phyloP scores from a whole-genome alignment of 2,329 filamentous ascomycete genomes.

The Sarocladium strictum region DNA sequence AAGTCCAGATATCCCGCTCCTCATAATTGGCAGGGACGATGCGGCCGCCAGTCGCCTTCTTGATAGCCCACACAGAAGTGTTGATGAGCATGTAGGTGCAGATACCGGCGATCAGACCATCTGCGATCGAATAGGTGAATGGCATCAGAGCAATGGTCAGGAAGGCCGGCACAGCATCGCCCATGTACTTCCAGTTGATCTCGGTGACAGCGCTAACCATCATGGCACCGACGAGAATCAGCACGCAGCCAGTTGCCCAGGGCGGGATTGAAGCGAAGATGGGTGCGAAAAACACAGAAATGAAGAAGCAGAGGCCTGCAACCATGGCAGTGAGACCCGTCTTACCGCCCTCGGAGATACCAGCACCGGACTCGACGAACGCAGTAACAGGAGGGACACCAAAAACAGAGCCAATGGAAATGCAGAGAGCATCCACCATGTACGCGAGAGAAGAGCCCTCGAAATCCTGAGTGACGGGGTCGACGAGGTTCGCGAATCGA shows the following conservation, averaged over 20 bases:
- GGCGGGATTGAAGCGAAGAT: constrained; percentile 87
- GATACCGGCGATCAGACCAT: constrained; percentile 78
- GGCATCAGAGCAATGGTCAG: constrained; percentile 81
- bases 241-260: constrained; percentile 84
- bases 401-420: constrained; percentile 74
- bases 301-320: constrained; percentile 77
- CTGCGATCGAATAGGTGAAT: constrained; percentile 83
- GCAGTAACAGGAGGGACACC: constrained; percentile 78
- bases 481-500: constrained; percentile 72
- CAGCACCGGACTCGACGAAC: constrained; percentile 84
- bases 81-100: constrained; percentile 74
- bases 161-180: constrained; percentile 80
- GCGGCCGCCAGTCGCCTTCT: constrained; percentile 59
- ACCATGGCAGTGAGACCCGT: constrained; percentile 79
- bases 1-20: constrained; percentile 76
- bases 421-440: constrained; percentile 70
- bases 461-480: constrained; percentile 79
- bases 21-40: constrained; percentile 71
- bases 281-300: constrained; percentile 82
- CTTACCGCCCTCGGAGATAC: constrained; percentile 80
- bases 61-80: constrained; percentile 61
- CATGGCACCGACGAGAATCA: constrained; percentile 81
- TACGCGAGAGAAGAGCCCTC: constrained; percentile 81
- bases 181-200: constrained; percentile 85
- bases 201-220: constrained; percentile 74